Conservation (phyloP, 176 grass and related monocot genomes). For the Oryza meridionalis region DNA sequence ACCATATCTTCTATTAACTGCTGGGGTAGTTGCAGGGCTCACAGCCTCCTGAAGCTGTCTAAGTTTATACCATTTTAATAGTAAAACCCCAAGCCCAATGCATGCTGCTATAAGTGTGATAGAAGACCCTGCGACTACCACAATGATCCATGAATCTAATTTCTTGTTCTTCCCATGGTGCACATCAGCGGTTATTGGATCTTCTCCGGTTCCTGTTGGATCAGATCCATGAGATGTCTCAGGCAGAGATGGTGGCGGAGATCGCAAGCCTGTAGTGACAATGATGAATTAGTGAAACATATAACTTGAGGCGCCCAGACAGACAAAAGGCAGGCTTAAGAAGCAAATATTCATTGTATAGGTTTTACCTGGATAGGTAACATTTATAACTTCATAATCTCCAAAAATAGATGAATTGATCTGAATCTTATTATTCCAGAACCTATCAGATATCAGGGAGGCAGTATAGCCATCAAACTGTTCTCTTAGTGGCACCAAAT, state of each 20-base stretch:
- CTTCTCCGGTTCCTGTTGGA: constrained; percentile 41
- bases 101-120: constrained; percentile 59
- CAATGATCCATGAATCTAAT: constrained; percentile 73
- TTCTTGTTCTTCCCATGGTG: constrained; percentile 54
- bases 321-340: not conserved
- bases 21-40: constrained; percentile 45
- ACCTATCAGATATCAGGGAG: constrained; percentile 76
- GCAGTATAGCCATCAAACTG: constrained; percentile 77
- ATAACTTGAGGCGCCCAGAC: not conserved
- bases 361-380: constrained; percentile 84
- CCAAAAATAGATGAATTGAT: constrained; percentile 83
- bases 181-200: constrained; percentile 71
- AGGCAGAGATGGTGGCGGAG: constrained; percentile 58
- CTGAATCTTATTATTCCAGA: constrained; percentile 78
- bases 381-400: constrained; percentile 73
- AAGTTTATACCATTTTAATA: constrained; percentile 60
- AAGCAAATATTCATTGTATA: constrained; percentile 23
- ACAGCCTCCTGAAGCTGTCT: constrained; percentile 45
- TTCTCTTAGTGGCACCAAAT: constrained; percentile 92
- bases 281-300: constrained; percentile 20
- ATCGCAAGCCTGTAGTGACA: constrained; percentile 62
- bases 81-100: constrained; percentile 52
- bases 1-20: constrained; percentile 80
- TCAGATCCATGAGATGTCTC: constrained; percentile 35
- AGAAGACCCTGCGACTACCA: constrained; percentile 68